Evolutionary conservation across 768 basidiomycete genomes (phyloP).

Genomic region (Boletellus sp.): DNA sequence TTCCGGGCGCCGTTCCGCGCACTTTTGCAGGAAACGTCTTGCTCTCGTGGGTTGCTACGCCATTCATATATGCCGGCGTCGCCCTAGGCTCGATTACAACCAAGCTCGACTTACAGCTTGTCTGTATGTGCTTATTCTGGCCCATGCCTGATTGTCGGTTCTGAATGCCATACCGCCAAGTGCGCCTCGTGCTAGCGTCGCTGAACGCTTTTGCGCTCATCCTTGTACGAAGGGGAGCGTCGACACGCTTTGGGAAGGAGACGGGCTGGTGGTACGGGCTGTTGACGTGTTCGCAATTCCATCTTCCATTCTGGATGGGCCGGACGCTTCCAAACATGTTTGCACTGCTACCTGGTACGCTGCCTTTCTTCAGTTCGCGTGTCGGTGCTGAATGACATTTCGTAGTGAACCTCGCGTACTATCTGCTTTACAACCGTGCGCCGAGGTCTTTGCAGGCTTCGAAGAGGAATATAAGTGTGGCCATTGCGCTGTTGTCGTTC

Average conservation of each 20-base stretch:
- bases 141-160: background rate
- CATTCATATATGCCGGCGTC: slow-evolving; percentile 43
- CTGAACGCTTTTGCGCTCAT: slow-evolving; percentile 61
- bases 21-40: slow-evolving; percentile 78
- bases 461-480: slow-evolving; percentile 31
- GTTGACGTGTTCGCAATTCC: slow-evolving; percentile 82
- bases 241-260: slow-evolving; percentile 57
- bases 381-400: background rate
- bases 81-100: slow-evolving; percentile 41
- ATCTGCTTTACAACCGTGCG: slow-evolving; percentile 40
- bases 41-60: slow-evolving; percentile 55
- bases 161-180: slow-evolving; percentile 36
- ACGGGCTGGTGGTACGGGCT: slow-evolving; percentile 60
- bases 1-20: slow-evolving; percentile 86
- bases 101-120: slow-evolving; percentile 69
- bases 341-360: slow-evolving; percentile 71
- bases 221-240: slow-evolving; percentile 59
- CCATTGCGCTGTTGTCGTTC: slow-evolving; percentile 61
- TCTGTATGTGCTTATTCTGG: slow-evolving; percentile 42
- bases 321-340: slow-evolving; percentile 95
- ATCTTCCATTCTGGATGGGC: slow-evolving; percentile 90
- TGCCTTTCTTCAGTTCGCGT: background rate
- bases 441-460: slow-evolving; percentile 41
- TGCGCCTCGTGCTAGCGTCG: slow-evolving; percentile 67
- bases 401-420: slow-evolving; percentile 54